Base-by-base conservation (phyloP, 2,329 filamentous ascomycete species). In the Cladosporium cucumerinum region DNA sequence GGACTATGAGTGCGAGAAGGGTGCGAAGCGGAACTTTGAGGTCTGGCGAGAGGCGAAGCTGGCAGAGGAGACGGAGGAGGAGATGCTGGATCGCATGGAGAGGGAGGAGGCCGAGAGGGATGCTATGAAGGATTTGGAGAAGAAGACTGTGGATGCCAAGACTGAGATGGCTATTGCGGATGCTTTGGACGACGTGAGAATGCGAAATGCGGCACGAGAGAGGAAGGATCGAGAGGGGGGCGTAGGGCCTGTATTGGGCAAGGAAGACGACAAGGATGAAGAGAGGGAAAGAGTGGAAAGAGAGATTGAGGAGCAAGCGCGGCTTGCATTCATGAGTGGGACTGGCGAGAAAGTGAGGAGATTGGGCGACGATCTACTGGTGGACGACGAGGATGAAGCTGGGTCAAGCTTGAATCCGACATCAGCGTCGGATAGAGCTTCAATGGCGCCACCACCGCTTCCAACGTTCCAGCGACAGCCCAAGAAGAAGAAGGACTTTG, bases 101-200 rank as follows among this genome's bases (percentile, higher is more conserved):
- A 78, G 83, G 48, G 91, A 96, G 74, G 89, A 88, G 69, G 86
- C 89, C 65, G 92, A 97, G 77, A 85, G 88, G 69, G 93, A 97
- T 77, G 92, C 92, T 25, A 99, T 99, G 96, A 90, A 90, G 65
- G 93, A 97, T 75, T 80, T 99, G 55, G 95, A 99, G 80, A 89
- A 90, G 68, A 98, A 98, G 81, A 97, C 94, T 63, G 81, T 90
- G 25, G 95, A 99, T 76, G 93, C 93, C 0, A 93, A 95, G 81
- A 85, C 90, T 48, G 95, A 99, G 78, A 99, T 99, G 93, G 92
- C 91, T 21, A 92, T 97, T 52, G 95, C 95, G 1, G 95, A 99
- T 81, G 94, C 93, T 8, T 80, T 99, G 63, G 95, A 99, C 77
- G 93, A 97, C 79, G 97, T 99, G 65, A 84, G 94, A 64, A 94